These are phyloP conservation scores for Helicostylum pulchrum DNA, from an alignment of 192 early-diverging fungal species.

Conservation along the genomic window DNA sequence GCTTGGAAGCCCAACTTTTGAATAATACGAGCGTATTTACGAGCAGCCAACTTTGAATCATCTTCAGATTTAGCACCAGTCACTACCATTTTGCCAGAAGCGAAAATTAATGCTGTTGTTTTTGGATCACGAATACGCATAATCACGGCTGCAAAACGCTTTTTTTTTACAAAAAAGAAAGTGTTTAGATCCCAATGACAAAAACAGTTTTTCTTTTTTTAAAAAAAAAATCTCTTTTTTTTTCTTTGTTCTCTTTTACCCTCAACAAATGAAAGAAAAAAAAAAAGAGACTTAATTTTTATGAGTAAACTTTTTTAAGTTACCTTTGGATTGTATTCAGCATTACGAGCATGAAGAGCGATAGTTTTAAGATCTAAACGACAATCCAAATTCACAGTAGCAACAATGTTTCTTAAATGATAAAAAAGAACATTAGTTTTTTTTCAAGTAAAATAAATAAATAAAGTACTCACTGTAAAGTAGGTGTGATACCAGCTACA, in stretches of 20 bases:
- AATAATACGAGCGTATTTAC: constrained; percentile 99
- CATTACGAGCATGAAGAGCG: constrained; percentile 96
- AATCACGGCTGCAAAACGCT: constrained; percentile 99
- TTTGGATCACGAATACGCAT: constrained; percentile 99
- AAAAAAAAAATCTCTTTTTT: neutral
- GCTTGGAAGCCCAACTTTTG: constrained; percentile 97
- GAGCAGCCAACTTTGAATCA: constrained; percentile 90
- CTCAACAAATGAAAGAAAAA: neutral
- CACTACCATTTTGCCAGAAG: constrained; percentile 99
- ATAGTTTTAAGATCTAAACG: constrained; percentile 97
- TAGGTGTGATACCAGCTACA: constrained; percentile 56
- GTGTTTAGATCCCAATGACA: neutral
- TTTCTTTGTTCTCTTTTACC: neutral
- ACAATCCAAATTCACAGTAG: constrained; percentile 97
- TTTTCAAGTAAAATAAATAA: constrained; percentile 9
- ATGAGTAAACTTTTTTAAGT: constrained; percentile 3
- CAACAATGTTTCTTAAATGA: constrained; percentile 91
- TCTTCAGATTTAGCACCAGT: constrained; percentile 98
- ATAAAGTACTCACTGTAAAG: constrained; percentile 53
- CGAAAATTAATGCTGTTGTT: constrained; percentile 98
- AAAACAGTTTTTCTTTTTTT: constrained; percentile 7
- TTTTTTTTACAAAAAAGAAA: constrained; percentile 13
- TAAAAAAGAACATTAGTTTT: too few species aligned
- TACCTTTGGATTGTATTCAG: constrained; percentile 99
- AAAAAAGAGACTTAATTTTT: neutral